These are phyloP conservation scores for Cryptosporidium bovis DNA, from an alignment of 169 alveolate genomes.

Conservation along the genomic window DNA sequence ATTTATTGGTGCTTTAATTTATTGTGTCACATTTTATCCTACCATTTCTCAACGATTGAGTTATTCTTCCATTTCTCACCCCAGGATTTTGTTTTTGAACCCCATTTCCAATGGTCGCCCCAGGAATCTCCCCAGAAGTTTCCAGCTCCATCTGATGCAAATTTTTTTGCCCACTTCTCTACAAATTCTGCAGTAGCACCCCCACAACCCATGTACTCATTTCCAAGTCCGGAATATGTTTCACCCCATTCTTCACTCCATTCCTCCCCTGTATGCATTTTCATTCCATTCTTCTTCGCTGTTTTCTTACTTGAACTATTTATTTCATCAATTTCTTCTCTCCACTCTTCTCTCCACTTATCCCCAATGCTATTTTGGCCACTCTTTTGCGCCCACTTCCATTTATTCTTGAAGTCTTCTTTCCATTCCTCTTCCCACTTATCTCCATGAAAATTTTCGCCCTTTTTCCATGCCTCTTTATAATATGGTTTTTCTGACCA, in stretches of 20 bases:
- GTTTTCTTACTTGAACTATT: constrained; percentile 34
- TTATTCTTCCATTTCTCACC: constrained; percentile 59
- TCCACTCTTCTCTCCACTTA: constrained; percentile 73
- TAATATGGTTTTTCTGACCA: constrained; percentile 55
- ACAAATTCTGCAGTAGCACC: constrained; percentile 42
- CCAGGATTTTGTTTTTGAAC: constrained; percentile 56
- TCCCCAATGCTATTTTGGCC: constrained; percentile 64
- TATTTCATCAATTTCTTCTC: constrained; percentile 32
- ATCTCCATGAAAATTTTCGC: constrained; percentile 60
- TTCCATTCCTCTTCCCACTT: constrained; percentile 75
- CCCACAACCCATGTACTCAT: constrained; percentile 61
- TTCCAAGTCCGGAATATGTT: constrained; percentile 46
- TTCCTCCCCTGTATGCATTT: constrained; percentile 58
- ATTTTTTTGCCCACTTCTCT: constrained; percentile 66
- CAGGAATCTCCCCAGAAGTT: constrained; percentile 64
- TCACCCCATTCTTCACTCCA: constrained; percentile 75
- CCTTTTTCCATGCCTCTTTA: constrained; percentile 72
- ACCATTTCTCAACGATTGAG: constrained; percentile 47
- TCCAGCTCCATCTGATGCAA: constrained; percentile 65
- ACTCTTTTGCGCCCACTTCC: constrained; percentile 71
- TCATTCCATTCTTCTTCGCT: constrained; percentile 49
- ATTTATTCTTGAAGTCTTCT: constrained; percentile 62
- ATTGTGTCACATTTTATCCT: not conserved
- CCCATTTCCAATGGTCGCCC: constrained; percentile 67
- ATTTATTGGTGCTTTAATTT: no score